Evolutionary conservation across 306 rosid genomes (phyloP).

Genomic region (Pyrus communis): DNA sequence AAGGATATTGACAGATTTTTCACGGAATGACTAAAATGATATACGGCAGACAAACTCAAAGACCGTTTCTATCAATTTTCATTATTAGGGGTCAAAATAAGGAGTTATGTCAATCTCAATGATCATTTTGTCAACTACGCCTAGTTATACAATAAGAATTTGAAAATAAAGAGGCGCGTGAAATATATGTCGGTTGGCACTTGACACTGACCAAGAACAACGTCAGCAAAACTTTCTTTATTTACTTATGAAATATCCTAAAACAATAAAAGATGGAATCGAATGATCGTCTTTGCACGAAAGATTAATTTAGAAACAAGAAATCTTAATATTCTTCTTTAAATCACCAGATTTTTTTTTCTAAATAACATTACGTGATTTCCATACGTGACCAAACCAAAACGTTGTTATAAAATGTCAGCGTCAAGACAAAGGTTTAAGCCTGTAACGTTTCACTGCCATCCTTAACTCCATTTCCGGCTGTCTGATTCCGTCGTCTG

Average conservation of each 20-base stretch:
- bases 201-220: background rate
- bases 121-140: fast-evolving
- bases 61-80: no score
- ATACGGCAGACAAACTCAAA: no score
- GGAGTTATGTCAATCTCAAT: no score
- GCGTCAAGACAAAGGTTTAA: background rate
- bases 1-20: no score
- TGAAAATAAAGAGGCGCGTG: background rate
- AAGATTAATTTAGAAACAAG: no score
- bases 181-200: background rate
- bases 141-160: no score
- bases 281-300: background rate
- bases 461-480: background rate
- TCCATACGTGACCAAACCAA: background rate
- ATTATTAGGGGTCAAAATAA: no score
- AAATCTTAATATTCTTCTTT: no score
- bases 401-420: background rate
- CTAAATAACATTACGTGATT: background rate
- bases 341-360: no score
- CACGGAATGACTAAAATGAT: no score
- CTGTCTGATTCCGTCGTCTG: background rate
- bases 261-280: background rate
- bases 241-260: no score
- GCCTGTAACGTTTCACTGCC: background rate
- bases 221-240: no score